Evolutionary conservation across 2,329 filamentous ascomycete species (phyloP).

Genomic region (Penicillium sp.): DNA sequence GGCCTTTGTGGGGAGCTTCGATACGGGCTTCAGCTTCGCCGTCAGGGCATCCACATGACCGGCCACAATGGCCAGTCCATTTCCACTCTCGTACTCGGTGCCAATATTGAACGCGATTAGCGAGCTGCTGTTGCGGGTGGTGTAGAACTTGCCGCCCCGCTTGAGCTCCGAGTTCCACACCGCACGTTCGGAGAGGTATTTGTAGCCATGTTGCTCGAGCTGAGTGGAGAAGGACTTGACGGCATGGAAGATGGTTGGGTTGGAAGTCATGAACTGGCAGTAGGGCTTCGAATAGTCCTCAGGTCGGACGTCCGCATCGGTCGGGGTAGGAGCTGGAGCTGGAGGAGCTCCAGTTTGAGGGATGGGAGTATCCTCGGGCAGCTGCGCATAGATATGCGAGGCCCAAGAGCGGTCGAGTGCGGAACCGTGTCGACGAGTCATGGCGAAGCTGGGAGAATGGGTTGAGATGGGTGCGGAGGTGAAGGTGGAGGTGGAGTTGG

Average conservation of each 20-base stretch:
- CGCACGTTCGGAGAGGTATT: constrained; percentile 75
- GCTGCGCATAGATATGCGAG: constrained; percentile 33
- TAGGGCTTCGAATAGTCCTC: constrained; percentile 81
- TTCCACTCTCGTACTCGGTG: constrained; percentile 77
- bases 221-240: constrained; percentile 78
- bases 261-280: constrained; percentile 81
- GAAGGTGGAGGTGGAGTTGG: background rate
- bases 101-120: constrained; percentile 86
- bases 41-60: constrained; percentile 94
- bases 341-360: constrained; percentile 13
- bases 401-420: constrained; percentile 36
- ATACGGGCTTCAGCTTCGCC: constrained; percentile 87
- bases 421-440: constrained; percentile 37
- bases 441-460: constrained; percentile 16
- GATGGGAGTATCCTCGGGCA: constrained; percentile 26
- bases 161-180: constrained; percentile 74
- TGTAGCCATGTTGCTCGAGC: constrained; percentile 73
- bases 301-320: constrained; percentile 34
- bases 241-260: constrained; percentile 92
- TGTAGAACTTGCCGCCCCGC: constrained; percentile 85
- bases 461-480: background rate
- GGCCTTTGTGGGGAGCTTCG: constrained; percentile 78
- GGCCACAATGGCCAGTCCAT: constrained; percentile 85
- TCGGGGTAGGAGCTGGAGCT: constrained; percentile 12
- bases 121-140: constrained; percentile 81